These are phyloP conservation scores for Rhododendron simsii DNA, from an alignment of 148 eudicot genomes.

Conservation along the genomic window DNA sequence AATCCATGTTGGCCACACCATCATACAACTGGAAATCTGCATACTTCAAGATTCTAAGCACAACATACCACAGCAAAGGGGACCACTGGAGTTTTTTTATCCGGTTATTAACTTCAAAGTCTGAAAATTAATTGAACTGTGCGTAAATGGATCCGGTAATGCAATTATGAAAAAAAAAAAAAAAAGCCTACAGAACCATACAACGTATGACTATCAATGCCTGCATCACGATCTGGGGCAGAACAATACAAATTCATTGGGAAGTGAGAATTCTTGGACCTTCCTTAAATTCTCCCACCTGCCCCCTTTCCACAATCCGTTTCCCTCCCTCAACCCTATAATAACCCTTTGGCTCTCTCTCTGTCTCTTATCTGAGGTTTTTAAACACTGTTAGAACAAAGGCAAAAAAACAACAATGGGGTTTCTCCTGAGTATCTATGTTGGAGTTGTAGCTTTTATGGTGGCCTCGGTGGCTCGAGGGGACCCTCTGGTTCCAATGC, in stretches of 20 bases:
- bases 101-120: too few relatives aligned
- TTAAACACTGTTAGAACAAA: neutral
- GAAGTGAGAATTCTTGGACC: neutral
- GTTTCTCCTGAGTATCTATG: conserved; percentile 17
- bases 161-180: too few relatives aligned
- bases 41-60: neutral
- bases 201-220: neutral
- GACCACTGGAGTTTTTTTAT: neutral
- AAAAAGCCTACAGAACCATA: neutral
- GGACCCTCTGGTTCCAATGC: conserved; percentile 68
- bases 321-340: conserved; percentile 11
- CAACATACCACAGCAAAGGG: neutral
- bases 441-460: conserved; percentile 14
- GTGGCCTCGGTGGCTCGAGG: conserved; percentile 28
- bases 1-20: neutral
- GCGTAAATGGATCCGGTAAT: too few relatives aligned
- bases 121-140: too few relatives aligned
- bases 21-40: neutral
- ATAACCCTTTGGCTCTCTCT: neutral
- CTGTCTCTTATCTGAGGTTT: neutral
- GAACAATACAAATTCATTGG: neutral
- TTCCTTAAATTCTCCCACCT: neutral
- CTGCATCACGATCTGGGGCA: neutral
- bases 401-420: conserved; percentile 23
- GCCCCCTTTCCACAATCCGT: conserved; percentile 5